A percentile compares a stretch with the other conserved stretches of the same genome.
These are phyloP conservation scores for Parietaria judaica DNA, from an alignment of 306 rosid genomes.

Conservation along the genomic window DNA sequence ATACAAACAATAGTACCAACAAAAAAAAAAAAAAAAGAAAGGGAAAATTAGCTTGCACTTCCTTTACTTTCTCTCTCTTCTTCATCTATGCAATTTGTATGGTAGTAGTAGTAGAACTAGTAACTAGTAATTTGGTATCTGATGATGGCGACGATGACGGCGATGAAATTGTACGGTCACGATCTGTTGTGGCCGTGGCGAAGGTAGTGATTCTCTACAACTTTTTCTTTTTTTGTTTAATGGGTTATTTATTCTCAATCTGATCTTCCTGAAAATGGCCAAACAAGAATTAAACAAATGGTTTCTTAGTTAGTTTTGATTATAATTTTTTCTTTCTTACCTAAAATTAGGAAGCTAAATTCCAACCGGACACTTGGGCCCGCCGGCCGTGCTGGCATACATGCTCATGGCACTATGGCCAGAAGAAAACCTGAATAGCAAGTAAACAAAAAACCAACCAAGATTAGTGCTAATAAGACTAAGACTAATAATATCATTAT, in stretches of 20 bases:
- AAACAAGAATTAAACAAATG: slow-evolving; percentile 10
- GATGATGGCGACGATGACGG: slow-evolving; percentile 25
- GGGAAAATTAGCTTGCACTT: slow-evolving; percentile 26
- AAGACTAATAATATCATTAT: no score
- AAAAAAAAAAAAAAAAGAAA: slow-evolving; percentile 26
- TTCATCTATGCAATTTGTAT: slow-evolving; percentile 78
- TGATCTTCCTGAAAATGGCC: slow-evolving; percentile 38
- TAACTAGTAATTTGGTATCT: slow-evolving; percentile 60
- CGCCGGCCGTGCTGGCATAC: slow-evolving; percentile 69
- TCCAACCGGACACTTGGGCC: slow-evolving; percentile 63
- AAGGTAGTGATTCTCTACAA: slow-evolving; percentile 54
- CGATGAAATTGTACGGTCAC: slow-evolving; percentile 3
- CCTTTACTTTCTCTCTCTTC: slow-evolving; percentile 58
- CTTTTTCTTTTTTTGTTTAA: slow-evolving; percentile 25
- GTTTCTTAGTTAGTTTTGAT: not conserved
- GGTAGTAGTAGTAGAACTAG: slow-evolving; percentile 24
- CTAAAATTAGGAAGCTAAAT: slow-evolving; percentile 49
- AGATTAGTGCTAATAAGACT: not conserved
- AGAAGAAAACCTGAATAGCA: slow-evolving; percentile 60
- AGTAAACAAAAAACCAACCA: not conserved
- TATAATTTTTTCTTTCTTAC: not conserved
- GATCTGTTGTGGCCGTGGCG: slow-evolving; percentile 2
- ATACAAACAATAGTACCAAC: slow-evolving; percentile 35
- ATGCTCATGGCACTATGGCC: slow-evolving; percentile 78
- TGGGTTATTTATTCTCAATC: slow-evolving; percentile 24